A percentile compares a stretch with the other conserved stretches of the same genome.
Evolutionary conservation across 2,329 filamentous ascomycete species (phyloP).

Genomic region (Nothophaeocryptopus gaeumannii): DNA sequence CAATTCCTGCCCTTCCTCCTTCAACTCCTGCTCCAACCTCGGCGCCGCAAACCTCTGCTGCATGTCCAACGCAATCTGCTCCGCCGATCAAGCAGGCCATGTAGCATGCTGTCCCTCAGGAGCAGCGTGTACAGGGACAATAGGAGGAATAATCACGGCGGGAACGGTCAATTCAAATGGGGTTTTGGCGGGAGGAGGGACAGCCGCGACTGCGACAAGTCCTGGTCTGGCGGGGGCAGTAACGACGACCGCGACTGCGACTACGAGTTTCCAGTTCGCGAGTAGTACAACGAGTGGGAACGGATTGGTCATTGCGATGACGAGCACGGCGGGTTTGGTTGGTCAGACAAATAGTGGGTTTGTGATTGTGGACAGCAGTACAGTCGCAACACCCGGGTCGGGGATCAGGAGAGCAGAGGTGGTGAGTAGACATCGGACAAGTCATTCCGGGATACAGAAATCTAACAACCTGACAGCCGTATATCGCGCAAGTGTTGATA

Average conservation of each 20-base stretch:
- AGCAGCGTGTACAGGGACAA: conserved; percentile 57
- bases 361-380: conserved; percentile 31
- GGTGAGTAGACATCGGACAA: conserved; percentile 26
- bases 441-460: too few relatives aligned
- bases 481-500: too few relatives aligned
- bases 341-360: conserved; percentile 25
- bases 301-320: conserved; percentile 27
- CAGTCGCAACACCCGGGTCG: conserved; percentile 34
- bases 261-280: conserved; percentile 22
- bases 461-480: too few relatives aligned
- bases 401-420: conserved; percentile 28
- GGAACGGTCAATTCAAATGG: conserved; percentile 32
- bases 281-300: conserved; percentile 19
- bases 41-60: conserved; percentile 58
- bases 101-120: conserved; percentile 61
- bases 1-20: conserved; percentile 50
- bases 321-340: conserved; percentile 14
- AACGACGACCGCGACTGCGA: conserved; percentile 23
- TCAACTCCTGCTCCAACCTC: conserved; percentile 52
- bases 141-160: conserved; percentile 39
- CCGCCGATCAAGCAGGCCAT: conserved; percentile 54
- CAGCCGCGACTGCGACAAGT: conserved; percentile 19
- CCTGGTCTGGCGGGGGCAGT: conserved; percentile 9
- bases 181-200: conserved; percentile 25
- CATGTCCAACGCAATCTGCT: conserved; percentile 51